Conservation (phyloP, 768 basidiomycete genomes). For the Kwoniella bestiolae region DNA sequence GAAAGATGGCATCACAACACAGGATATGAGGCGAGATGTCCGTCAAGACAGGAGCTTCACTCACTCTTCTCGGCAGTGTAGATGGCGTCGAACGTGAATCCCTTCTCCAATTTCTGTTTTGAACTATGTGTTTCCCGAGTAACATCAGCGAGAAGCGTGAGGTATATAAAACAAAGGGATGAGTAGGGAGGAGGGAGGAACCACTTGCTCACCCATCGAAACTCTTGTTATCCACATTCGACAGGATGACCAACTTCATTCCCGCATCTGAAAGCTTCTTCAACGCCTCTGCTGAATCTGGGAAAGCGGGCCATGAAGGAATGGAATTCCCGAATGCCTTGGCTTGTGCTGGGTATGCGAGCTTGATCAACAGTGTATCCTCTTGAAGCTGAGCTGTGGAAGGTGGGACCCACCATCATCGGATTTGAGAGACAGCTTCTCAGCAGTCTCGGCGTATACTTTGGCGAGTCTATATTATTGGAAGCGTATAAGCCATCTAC, state of each 20-base stretch:
- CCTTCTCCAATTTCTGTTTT: constrained; percentile 26
- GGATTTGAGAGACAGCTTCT: constrained; percentile 16
- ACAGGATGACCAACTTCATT: constrained; percentile 34
- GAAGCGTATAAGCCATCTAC: background rate
- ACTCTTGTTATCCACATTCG: constrained; percentile 34
- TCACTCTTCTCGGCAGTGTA: constrained; percentile 38
- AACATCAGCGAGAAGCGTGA: background rate
- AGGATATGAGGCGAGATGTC: no score
- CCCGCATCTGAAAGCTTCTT: constrained; percentile 25
- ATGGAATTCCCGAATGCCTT: constrained; percentile 28
- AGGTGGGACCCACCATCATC: constrained; percentile 22
- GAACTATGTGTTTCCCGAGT: constrained; percentile 2
- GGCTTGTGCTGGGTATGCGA: constrained; percentile 11
- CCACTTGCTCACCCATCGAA: constrained; percentile 27
- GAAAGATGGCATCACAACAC: no score
- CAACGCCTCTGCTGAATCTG: constrained; percentile 28
- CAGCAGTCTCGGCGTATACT: constrained; percentile 19
- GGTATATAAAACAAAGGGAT: background rate
- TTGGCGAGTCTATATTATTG: constrained; percentile 14
- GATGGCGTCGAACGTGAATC: constrained; percentile 28
- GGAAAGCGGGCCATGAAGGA: constrained; percentile 35
- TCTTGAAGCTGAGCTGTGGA: no score
- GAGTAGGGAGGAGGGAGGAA: background rate
- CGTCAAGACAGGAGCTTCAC: no score
- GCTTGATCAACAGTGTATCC: no score